phyloP scores from a whole-genome alignment of 2,329 filamentous ascomycete species.

The Sporothrix dimorphospora region DNA sequence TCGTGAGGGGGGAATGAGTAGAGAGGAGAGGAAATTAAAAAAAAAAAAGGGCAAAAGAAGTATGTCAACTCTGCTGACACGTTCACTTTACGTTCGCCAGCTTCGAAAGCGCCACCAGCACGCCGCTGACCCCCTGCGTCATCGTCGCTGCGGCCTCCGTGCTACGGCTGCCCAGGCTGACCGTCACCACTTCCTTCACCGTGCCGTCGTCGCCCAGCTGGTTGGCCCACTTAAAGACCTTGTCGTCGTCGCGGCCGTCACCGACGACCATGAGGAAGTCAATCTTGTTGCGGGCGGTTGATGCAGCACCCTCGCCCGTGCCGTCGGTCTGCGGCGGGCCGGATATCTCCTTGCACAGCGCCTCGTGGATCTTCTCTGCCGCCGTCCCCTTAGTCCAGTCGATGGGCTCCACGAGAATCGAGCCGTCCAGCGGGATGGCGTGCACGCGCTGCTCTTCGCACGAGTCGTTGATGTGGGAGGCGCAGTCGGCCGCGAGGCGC shows the following conservation, averaged over 20 bases:
- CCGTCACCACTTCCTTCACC: conserved; percentile 75
- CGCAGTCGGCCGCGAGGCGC: conserved; percentile 84
- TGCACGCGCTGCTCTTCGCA: conserved; percentile 83
- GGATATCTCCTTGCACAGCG: conserved; percentile 49
- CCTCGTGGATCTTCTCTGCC: conserved; percentile 71
- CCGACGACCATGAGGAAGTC: conserved; percentile 91
- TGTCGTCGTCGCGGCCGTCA: conserved; percentile 90
- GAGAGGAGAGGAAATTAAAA: not conserved
- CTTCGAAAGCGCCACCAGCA: conserved; percentile 34
- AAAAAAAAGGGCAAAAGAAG: not conserved
- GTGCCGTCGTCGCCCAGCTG: conserved; percentile 61
- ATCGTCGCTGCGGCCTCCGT: conserved; percentile 85
- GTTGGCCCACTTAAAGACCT: conserved; percentile 94
- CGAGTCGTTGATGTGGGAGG: conserved; percentile 92
- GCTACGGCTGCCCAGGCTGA: conserved; percentile 83
- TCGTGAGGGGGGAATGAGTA: not conserved
- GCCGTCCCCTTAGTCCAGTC: conserved; percentile 89
- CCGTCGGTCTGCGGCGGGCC: conserved; percentile 32
- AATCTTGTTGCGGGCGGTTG: too few relatives aligned
- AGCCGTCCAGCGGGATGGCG: conserved; percentile 78
- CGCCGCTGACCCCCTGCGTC: conserved; percentile 86
- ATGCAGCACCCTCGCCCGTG: too few relatives aligned
- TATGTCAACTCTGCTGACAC: not conserved
- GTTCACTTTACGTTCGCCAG: conserved; percentile 26
- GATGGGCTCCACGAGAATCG: conserved; percentile 80